Base-by-base conservation (phyloP, 805 yeast genomes). In the Yarrowia bubula region DNA sequence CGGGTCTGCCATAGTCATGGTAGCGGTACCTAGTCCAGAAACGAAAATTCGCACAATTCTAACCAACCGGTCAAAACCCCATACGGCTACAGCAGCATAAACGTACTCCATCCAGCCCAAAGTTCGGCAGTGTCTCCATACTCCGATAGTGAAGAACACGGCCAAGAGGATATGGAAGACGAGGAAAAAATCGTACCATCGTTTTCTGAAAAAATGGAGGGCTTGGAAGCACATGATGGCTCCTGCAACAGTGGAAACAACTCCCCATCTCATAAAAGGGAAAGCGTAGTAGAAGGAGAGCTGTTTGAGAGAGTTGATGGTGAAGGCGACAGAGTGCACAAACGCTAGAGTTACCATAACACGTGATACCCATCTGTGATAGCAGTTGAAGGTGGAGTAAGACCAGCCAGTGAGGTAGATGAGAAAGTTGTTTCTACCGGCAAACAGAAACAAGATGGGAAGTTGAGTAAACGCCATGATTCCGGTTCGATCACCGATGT, bases 381-480 rank as follows among this genome's bases (percentile, higher is more conserved):
- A 84, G 31, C 79, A 75, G 69, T 85, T 79, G 75, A 89, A 88
- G 0, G 87, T 80, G 11, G 85, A 75, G 69, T 82, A 86, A 0
- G 85, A 74, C 78, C 88, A 80, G 1, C 92, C 90, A 0, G 92
- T 82, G 10, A 87, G 65, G 69, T 75, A 75, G 67, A 82, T 82
- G 69, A 89, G 76, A 17, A 89, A 84, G 72, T 88, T 89, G 72
- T 89, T 89, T 69, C 95, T 79, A 42, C 87, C 86, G 4, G 90
- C 90, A 75, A 89, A 74, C 47, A 74, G 46, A 15, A 71, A 61
- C 46, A 74, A 41, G 15, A 73, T 39, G 1, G 77, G 77, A 38
- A 71, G 3, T 33, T 72, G 68, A 33, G 71, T 65, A 37, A 70
- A 68, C 1, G 71, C 61, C 17, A 70, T 69, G 17, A 70, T 67